Percentiles rank a stretch among this genome's conserved stretches.
Conservation (phyloP, 768 basidiomycete species). For the Lyophyllum atratum region DNA sequence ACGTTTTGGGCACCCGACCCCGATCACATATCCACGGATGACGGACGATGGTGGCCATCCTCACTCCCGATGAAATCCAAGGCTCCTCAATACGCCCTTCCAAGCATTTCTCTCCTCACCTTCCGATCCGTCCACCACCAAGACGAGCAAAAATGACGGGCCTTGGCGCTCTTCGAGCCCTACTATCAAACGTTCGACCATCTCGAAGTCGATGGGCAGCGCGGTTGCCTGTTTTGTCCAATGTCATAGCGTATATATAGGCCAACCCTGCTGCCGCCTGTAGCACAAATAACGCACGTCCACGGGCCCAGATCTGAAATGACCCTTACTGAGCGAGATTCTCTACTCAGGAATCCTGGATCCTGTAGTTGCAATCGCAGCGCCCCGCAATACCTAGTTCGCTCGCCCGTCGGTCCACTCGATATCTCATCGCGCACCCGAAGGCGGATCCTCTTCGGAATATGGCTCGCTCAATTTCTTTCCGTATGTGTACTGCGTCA, state of each 20-base stretch:
- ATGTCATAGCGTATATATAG: not conserved
- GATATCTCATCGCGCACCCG: constrained; percentile 61
- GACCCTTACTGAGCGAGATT: constrained; percentile 16
- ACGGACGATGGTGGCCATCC: not conserved
- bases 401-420: constrained; percentile 45
- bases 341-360: constrained; percentile 8
- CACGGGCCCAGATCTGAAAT: constrained; percentile 2
- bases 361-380: not conserved
- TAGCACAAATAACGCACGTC: not conserved
- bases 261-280: not conserved
- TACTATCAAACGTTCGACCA: not conserved
- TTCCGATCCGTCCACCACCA: not conserved
- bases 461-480: constrained; percentile 74
- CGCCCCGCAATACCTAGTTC: not conserved
- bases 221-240: not conserved
- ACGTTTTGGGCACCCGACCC: not conserved
- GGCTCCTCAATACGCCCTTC: not conserved
- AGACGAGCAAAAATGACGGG: not conserved
- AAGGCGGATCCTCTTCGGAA: constrained; percentile 64
- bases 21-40: not conserved
- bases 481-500: constrained; percentile 49
- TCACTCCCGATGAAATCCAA: not conserved
- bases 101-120: not conserved
- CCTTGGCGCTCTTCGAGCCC: not conserved
- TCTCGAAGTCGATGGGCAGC: not conserved